Conservation (phyloP, 2,329 filamentous ascomycete species). For the Colletotrichum destructivum region DNA sequence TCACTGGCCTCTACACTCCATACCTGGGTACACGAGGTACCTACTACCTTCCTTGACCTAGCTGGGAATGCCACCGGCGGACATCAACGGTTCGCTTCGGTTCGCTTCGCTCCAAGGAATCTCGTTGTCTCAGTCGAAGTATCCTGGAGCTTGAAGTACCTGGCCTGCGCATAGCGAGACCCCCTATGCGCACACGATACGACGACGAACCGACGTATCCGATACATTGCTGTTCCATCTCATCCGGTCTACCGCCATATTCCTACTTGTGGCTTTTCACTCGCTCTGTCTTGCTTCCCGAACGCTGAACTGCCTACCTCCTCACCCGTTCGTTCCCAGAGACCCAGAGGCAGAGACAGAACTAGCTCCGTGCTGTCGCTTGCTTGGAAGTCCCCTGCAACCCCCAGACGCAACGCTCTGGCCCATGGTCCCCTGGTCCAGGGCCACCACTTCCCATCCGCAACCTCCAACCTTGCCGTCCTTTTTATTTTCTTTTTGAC, state of each 20-base stretch:
- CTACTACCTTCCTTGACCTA: conserved; percentile 18
- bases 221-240: conserved; percentile 14
- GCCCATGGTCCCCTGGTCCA: conserved; percentile 33
- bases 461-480: conserved; percentile 42
- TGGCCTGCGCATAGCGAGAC: conserved; percentile 1
- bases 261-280: conserved; percentile 8
- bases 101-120: conserved; percentile 35
- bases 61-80: conserved; percentile 27
- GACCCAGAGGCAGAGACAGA: background rate
- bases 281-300: conserved; percentile 26
- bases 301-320: conserved; percentile 27
- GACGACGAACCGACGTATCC: conserved; percentile 15
- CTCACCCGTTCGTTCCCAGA: background rate
- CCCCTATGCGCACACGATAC: background rate
- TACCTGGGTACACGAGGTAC: background rate
- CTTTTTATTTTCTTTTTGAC: conserved; percentile 31
- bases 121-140: conserved; percentile 6
- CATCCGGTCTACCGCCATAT: conserved; percentile 29
- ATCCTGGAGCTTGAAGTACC: conserved; percentile 24
- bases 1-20: conserved; percentile 7
- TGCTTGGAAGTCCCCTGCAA: conserved; percentile 11
- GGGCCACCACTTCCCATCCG: conserved; percentile 23
- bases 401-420: conserved; percentile 34
- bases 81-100: conserved; percentile 41
- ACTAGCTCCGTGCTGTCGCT: background rate